A percentile compares a stretch with the other conserved stretches of the same genome.
phyloP scores from a whole-genome alignment of 495 filamentous ascomycete genomes.

The Pseudomonodictys pantanalensis region DNA sequence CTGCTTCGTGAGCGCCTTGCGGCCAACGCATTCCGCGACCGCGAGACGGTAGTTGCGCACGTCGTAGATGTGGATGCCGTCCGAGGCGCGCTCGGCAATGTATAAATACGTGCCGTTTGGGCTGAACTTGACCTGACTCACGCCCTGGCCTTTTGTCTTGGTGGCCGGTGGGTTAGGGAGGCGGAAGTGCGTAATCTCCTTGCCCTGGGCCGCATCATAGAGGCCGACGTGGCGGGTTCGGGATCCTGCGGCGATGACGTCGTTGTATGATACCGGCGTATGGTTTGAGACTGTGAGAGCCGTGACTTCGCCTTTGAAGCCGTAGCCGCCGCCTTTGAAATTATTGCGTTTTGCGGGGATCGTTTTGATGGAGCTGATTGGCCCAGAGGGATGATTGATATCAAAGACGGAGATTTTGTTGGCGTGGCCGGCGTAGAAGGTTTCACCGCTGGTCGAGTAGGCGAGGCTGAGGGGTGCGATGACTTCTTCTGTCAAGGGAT shows the following conservation, averaged over 20 bases:
- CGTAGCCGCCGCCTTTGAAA: constrained; percentile 58
- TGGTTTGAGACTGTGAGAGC: constrained; percentile 52
- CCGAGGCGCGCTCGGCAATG: constrained; percentile 77
- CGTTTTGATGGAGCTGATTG: constrained; percentile 60
- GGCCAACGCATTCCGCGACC: constrained; percentile 67
- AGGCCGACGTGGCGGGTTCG: constrained; percentile 72
- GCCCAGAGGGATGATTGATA: constrained; percentile 60
- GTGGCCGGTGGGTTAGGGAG: constrained; percentile 35
- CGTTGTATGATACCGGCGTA: constrained; percentile 36
- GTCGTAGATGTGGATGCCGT: constrained; percentile 77
- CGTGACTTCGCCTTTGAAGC: constrained; percentile 81
- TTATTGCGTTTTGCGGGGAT: constrained; percentile 60
- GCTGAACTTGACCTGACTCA: constrained; percentile 77
- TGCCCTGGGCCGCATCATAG: constrained; percentile 69
- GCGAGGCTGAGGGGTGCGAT: constrained; percentile 71
- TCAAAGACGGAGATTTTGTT: constrained; percentile 78
- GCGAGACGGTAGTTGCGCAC: constrained; percentile 67
- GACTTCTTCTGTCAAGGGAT: constrained; percentile 74
- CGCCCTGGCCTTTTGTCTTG: constrained; percentile 60
- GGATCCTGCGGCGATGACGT: constrained; percentile 78
- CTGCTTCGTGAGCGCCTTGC: constrained; percentile 72
- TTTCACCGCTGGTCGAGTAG: constrained; percentile 58
- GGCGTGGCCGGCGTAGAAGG: constrained; percentile 71
- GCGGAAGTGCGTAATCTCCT: constrained; percentile 65
- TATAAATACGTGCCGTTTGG: constrained; percentile 83